Conservation (phyloP, 495 filamentous ascomycete species). For the Trypethelium eluteriae region DNA sequence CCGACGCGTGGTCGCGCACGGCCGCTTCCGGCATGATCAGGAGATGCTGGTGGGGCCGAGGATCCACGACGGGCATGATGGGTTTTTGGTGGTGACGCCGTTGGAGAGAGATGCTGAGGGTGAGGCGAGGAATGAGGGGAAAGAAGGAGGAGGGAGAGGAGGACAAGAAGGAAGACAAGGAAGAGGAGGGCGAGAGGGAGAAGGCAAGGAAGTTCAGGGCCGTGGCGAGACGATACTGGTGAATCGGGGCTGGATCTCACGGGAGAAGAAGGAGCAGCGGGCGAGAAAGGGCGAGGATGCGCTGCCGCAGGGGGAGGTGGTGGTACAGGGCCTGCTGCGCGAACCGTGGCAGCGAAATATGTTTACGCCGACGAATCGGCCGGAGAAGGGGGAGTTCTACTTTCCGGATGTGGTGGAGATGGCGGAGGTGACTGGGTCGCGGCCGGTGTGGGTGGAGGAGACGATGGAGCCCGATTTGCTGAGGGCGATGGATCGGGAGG, state of each 20-base stretch:
- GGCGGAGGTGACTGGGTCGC: slow-evolving; percentile 75
- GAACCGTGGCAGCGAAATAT: slow-evolving; percentile 94
- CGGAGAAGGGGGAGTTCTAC: slow-evolving; percentile 77
- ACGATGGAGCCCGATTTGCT: slow-evolving; percentile 84
- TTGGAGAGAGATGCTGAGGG: slow-evolving; percentile 57
- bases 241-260: slow-evolving; percentile 82
- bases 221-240: slow-evolving; percentile 63
- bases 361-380: slow-evolving; percentile 87
- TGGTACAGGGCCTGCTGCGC: slow-evolving; percentile 73
- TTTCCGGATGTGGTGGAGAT: slow-evolving; percentile 92
- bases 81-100: slow-evolving; percentile 84
- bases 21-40: slow-evolving; percentile 70
- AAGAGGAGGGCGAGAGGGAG: no score
- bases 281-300: slow-evolving; percentile 48
- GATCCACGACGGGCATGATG: slow-evolving; percentile 78
- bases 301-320: slow-evolving; percentile 59
- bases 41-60: slow-evolving; percentile 95
- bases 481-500: slow-evolving; percentile 58
- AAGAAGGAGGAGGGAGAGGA: slow-evolving; percentile 46
- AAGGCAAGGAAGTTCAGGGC: no score
- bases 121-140: slow-evolving; percentile 19
- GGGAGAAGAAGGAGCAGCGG: slow-evolving; percentile 56
- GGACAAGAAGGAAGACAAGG: slow-evolving; percentile 57
- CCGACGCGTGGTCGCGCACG: slow-evolving; percentile 71
- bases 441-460: slow-evolving; percentile 91